Percentiles rank a stretch among this genome's conserved stretches.
phyloP scores from a whole-genome alignment of 164 flowering plant genomes.

The Pachysandra terminalis region DNA sequence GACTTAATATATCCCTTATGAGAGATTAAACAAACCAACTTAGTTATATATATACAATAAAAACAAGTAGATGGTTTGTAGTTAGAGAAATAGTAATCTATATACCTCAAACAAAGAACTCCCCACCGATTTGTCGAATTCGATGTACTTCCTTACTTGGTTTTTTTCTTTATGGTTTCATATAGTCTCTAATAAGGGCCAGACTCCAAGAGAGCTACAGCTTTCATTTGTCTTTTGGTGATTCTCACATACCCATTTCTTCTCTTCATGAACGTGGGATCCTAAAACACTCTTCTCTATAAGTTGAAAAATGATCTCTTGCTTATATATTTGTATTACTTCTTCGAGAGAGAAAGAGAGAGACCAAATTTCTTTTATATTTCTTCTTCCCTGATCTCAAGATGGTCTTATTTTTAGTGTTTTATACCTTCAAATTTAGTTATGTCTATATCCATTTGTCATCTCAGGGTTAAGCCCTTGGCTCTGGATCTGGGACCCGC shows the following conservation, averaged over 20 bases:
- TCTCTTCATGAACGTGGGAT: not conserved
- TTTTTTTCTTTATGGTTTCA: constrained; percentile 3
- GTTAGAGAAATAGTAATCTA: constrained; percentile 5
- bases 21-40: constrained; percentile 9
- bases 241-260: not conserved
- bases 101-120: constrained; percentile 6
- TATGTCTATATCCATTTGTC: too few relatives aligned
- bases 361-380: too few relatives aligned
- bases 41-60: not conserved
- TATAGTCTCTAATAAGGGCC: not conserved
- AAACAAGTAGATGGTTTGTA: not conserved
- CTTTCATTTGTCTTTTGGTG: constrained; percentile 15
- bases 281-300: constrained; percentile 9
- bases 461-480: too few relatives aligned
- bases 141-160: not conserved
- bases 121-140: not conserved
- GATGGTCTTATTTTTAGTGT: constrained; percentile 11
- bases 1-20: constrained; percentile 11
- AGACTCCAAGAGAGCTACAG: constrained; percentile 6
- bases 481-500: too few relatives aligned
- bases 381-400: constrained; percentile 10
- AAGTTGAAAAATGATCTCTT: constrained; percentile 1
- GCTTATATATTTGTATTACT: too few relatives aligned
- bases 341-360: too few relatives aligned
- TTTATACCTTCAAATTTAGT: not conserved